These are phyloP conservation scores for Penicillium digitatum DNA, from an alignment of 2,329 filamentous ascomycete species.

Conservation along the genomic window DNA sequence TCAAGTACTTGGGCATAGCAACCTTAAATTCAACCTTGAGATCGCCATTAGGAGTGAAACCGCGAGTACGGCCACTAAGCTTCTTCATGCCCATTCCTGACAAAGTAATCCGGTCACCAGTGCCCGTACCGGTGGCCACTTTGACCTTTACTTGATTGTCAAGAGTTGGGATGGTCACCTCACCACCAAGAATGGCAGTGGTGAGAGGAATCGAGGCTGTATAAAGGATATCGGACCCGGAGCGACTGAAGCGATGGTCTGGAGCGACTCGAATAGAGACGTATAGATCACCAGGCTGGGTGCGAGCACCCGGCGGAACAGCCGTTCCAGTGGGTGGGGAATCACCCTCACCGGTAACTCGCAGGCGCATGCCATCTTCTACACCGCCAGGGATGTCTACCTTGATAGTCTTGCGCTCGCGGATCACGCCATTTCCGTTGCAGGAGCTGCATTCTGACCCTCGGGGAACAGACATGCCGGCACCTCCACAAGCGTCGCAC, in stretches of 20 bases:
- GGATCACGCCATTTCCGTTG: conserved; percentile 74
- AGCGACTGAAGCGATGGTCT: conserved; percentile 82
- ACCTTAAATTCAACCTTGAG: conserved; percentile 93
- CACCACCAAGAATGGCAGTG: conserved; percentile 86
- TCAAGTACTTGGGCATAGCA: conserved; percentile 90
- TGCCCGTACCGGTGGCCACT: conserved; percentile 84
- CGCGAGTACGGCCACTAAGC: conserved; percentile 60
- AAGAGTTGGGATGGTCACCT: conserved; percentile 82
- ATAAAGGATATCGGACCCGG: conserved; percentile 86
- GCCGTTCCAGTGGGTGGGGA: conserved; percentile 71
- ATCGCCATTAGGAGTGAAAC: conserved; percentile 63
- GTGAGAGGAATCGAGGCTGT: conserved; percentile 88
- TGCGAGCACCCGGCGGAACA: conserved; percentile 58
- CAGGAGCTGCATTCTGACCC: conserved; percentile 79
- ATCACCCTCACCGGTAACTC: conserved; percentile 82
- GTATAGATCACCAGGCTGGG: conserved; percentile 81
- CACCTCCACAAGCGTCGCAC: conserved; percentile 75
- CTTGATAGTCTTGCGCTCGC: conserved; percentile 76
- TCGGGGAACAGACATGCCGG: conserved; percentile 69
- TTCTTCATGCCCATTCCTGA: conserved; percentile 92
- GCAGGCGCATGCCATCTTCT: conserved; percentile 90
- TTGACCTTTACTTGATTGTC: conserved; percentile 88
- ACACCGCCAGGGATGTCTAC: conserved; percentile 94
- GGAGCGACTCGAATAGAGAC: conserved; percentile 85
- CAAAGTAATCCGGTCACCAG: conserved; percentile 86